Evolutionary conservation across 257 asterid genomes (phyloP), one percentile per base, ranked within the genome.

Genomic region (Gynochthodes officinalis): DNA sequence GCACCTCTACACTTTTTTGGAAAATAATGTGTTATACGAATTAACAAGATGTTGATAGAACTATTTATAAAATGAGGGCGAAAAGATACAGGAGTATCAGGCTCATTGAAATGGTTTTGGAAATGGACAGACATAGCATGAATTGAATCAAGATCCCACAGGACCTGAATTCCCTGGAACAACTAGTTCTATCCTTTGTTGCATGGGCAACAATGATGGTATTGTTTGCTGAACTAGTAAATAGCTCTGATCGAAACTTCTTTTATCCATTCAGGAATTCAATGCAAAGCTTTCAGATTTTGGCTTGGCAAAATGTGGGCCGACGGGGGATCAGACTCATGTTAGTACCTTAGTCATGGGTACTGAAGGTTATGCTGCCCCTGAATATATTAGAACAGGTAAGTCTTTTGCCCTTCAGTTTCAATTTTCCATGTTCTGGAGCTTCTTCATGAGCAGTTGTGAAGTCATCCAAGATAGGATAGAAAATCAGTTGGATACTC

Each of bases 281-380:
- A 82, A 78, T 68, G 83, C 76, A 63, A 82, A 82, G 76, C 85
- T 82, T 57, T 75, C 83, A 32, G 85, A 82, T 64, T 82, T 82
- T 65, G 85, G 85, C 18, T 72, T 82, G 74, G 83, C 85, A 55
- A 82, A 82, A 70, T 68, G 64, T 13, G 81, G 81, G 50, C 85
- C 85, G 39, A 82, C 74, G 3, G 83, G 83, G 28, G 81, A 82
- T 75, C 74, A 75, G 40, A 66, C 85, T 30, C 83, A 82, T 67
- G 85, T 81, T 43, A 35, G 70, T 64, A 82, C 85, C 25, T 64
- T 67, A 42, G 81, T 81, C 37, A 75, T 82, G 82, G 85, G 85
- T 18, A 82, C 85, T 5, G 80, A 82, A 75, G 85, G 85, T 30
- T 78, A 82, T 68, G 81, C 83, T 27, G 82, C 77, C 50, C 85